Evolutionary conservation across 225 moss, liverwort and hornwort species (phyloP), one percentile per base, ranked within the genome.

Genomic region (Pseudoscleropodium purum): DNA sequence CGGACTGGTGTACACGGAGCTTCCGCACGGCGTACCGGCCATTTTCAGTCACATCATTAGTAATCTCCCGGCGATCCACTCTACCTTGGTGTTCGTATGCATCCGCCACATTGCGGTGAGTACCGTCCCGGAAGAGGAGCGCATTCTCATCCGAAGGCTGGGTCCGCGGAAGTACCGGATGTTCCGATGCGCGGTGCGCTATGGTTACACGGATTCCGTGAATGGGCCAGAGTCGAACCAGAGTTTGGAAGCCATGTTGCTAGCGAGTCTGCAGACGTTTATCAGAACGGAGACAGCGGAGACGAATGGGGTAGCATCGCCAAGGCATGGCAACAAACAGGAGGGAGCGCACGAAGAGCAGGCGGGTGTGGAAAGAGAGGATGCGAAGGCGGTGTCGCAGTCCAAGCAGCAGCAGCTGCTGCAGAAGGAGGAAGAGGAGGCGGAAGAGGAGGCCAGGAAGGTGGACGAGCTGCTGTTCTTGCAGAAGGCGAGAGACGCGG

Each of bases 131-230:
- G 91, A 84, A 68, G 92, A 95, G 20, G 98, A 96, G 78, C 96
- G 96, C 59, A 97, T 96, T 79, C 94, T 95, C 84, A 83, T 98
- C 62, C 91, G 94, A 77, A 85, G 96, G 26, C 85, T 98, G 27
- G 97, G 97, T 1, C 95, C 96, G 12, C 87, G 85, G 11, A 86
- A 82, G 51, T 96, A 91, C 80, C 93, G 92, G 76, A 96, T 98
- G 96, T 96, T 94, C 83, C 92, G 96, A 75, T 98, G 96, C 82
- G 96, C 97, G 36, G 96, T 95, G 25, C 94, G 96, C 75, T 98
- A 94, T 49, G 96, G 97, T 23, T 98, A 98, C 86, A 96, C 91
- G 79, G 97, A 98, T 61, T 52, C 95, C 49, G 90, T 96, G 87
- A 94, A 88, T 25, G 69, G 94, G 78, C 92, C 94, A 18, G 83